A percentile compares a stretch with the other conserved stretches of the same genome.
phyloP scores from a whole-genome alignment of 2,329 filamentous ascomycete species.

The Ceratocystis diversiconidia region DNA sequence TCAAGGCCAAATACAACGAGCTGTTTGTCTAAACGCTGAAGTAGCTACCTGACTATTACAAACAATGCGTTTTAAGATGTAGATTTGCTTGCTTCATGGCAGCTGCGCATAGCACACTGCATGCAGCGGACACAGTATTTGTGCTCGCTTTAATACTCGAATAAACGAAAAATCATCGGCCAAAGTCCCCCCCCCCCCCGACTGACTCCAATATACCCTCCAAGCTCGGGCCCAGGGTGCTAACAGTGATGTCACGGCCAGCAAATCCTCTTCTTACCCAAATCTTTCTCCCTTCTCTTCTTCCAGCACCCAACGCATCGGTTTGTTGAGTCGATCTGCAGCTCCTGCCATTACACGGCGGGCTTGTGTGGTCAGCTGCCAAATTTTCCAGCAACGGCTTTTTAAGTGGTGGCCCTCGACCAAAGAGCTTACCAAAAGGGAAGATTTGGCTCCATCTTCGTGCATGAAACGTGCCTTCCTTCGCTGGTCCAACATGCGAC shows the following conservation, averaged over 20 bases:
- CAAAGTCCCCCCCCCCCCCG: neutral
- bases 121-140: neutral
- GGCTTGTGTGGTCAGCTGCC: neutral
- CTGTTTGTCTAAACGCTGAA: too few species aligned
- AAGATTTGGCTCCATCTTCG: slow-evolving; percentile 8
- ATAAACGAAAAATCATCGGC: neutral
- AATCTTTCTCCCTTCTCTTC: neutral
- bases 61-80: neutral
- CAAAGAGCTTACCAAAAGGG: neutral
- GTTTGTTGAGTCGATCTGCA: neutral
- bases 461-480: slow-evolving; percentile 13
- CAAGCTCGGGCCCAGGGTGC: neutral
- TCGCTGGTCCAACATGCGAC: slow-evolving; percentile 5
- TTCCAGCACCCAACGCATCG: neutral
- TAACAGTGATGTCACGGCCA: neutral
- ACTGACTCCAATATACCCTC: neutral
- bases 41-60: neutral
- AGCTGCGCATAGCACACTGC: neutral
- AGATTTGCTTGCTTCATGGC: neutral
- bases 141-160: neutral
- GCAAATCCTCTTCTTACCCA: neutral
- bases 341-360: neutral
- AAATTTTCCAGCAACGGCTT: neutral
- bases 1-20: neutral
- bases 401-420: neutral